phyloP scores from a whole-genome alignment of 768 basidiomycete genomes.

The Lactarius sp. region DNA sequence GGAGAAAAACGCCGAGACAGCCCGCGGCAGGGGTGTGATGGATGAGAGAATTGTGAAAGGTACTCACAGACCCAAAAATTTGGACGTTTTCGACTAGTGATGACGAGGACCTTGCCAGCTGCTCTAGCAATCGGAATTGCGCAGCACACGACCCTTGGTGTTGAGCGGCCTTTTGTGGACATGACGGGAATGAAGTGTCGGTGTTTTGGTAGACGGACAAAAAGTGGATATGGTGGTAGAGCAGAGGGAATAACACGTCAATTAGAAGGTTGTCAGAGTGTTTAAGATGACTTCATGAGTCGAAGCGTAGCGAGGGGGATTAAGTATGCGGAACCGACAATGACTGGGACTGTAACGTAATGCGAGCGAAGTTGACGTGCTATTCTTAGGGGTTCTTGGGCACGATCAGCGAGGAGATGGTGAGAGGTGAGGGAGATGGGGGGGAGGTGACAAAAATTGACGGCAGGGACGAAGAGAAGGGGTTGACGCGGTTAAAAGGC shows the following conservation, averaged over 20 bases:
- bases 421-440: conserved; percentile 3
- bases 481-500: neutral
- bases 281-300: conserved; percentile 27
- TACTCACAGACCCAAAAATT: conserved; percentile 86
- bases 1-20: conserved; percentile 4
- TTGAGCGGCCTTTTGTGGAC: conserved; percentile 65
- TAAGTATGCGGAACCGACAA: conserved; percentile 14
- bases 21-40: neutral
- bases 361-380: neutral
- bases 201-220: conserved; percentile 6
- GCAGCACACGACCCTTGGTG: conserved; percentile 85
- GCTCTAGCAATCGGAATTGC: conserved; percentile 78
- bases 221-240: neutral
- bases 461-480: neutral
- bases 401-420: too few relatives aligned
- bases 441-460: conserved; percentile 2
- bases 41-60: neutral
- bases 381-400: neutral
- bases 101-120: conserved; percentile 72
- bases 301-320: conserved; percentile 4
- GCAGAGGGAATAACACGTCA: neutral
- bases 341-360: conserved; percentile 16
- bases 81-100: conserved; percentile 79
- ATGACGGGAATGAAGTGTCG: conserved; percentile 9
- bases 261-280: conserved; percentile 2